phyloP scores from a whole-genome alignment of 1,284 basidiomycete genomes.

The Pseudozyma sp. region DNA sequence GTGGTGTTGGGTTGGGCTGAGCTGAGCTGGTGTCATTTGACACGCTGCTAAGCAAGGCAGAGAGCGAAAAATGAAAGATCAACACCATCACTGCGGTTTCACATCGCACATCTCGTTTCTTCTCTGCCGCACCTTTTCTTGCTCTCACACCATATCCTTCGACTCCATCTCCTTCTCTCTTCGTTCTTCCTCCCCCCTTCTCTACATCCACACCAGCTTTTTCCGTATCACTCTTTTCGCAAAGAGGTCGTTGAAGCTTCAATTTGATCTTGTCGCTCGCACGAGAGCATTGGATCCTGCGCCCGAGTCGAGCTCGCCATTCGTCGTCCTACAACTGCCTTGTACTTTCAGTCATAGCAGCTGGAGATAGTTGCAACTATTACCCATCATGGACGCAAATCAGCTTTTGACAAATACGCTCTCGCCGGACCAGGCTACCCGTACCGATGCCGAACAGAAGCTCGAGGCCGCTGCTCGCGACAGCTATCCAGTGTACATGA shows the following conservation, averaged over 20 bases:
- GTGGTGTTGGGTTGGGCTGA: not conserved
- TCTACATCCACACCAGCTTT: not conserved
- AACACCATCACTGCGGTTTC: constrained; percentile 11
- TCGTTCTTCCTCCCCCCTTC: not conserved
- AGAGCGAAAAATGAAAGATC: constrained; percentile 12
- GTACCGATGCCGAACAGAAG: constrained; percentile 65
- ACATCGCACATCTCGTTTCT: constrained; percentile 11
- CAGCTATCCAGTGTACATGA: constrained; percentile 65
- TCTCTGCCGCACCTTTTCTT: not conserved
- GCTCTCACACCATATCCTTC: constrained; percentile 11
- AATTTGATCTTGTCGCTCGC: not conserved
- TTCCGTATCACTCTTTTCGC: not conserved
- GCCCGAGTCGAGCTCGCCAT: not conserved
- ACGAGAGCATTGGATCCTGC: not conserved
- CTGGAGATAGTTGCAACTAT: not conserved
- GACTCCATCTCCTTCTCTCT: not conserved
- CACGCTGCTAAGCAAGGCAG: not conserved
- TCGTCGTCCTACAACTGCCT: not conserved
- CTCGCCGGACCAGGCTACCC: constrained; percentile 62
- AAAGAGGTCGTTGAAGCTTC: not conserved
- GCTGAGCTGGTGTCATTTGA: not conserved
- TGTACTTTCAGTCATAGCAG: constrained; percentile 5
- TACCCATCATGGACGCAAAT: constrained; percentile 63
- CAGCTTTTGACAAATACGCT: constrained; percentile 67
- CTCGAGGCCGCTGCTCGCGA: constrained; percentile 65